Evolutionary conservation across 371 early-diverging fungal species (phyloP).

Genomic region (Circinella umbellata): DNA sequence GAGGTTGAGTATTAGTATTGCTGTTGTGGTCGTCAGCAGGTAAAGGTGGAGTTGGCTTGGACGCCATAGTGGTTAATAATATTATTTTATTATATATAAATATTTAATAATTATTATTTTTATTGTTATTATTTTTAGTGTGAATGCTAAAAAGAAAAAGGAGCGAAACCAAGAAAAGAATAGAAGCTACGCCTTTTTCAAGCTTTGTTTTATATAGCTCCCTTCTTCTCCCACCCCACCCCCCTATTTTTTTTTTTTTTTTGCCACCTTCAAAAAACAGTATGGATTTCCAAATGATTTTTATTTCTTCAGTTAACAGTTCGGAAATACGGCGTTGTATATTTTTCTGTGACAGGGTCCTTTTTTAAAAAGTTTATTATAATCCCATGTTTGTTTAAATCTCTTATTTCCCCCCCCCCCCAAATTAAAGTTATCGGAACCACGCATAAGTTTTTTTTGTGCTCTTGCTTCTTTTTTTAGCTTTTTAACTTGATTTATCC

Average conservation of each 20-base stretch:
- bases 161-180: slow-evolving; percentile 3
- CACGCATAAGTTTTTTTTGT: slow-evolving; percentile 2
- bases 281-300: background rate
- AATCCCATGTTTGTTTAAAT: too few species aligned
- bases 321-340: background rate
- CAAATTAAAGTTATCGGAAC: background rate
- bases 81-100: background rate
- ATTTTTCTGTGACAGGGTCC: background rate
- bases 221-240: background rate
- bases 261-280: background rate
- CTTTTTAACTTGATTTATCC: background rate
- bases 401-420: background rate
- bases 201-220: too few species aligned
- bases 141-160: slow-evolving; percentile 6
- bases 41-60: slow-evolving; percentile 2
- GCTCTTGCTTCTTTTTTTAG: slow-evolving; percentile 9
- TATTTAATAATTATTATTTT: too few species aligned
- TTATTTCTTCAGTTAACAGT: background rate
- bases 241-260: background rate
- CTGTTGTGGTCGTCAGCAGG: background rate
- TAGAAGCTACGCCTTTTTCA: too few species aligned
- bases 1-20: background rate
- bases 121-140: too few species aligned
- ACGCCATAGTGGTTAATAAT: background rate
- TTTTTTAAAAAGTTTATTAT: too few species aligned